Conservation (phyloP, 768 basidiomycete species). For the Naganishia onofrii region DNA sequence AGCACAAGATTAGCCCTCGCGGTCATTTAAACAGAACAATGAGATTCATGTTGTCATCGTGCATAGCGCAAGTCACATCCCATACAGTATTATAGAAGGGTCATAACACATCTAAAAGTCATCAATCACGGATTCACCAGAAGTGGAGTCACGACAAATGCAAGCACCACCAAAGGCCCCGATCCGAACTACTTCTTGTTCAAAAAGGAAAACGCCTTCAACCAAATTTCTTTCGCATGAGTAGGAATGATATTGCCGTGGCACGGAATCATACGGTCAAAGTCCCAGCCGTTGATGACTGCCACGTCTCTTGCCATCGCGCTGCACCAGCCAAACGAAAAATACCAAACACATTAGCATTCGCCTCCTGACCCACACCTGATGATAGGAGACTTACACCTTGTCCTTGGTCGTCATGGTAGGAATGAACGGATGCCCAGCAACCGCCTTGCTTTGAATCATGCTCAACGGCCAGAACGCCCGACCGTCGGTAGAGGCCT, state of each 20-base stretch:
- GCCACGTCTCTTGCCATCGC: constrained; percentile 64
- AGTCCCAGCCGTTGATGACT: constrained; percentile 64
- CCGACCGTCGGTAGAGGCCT: constrained; percentile 38
- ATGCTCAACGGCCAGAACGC: constrained; percentile 31
- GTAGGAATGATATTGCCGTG: constrained; percentile 64
- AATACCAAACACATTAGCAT: not conserved
- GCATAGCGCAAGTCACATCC: too few species aligned
- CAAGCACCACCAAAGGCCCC: too few species aligned
- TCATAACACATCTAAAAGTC: too few species aligned
- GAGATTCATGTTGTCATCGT: too few species aligned
- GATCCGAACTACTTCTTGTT: not conserved
- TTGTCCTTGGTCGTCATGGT: constrained; percentile 47
- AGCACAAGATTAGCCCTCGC: too few species aligned
- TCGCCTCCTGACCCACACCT: not conserved
- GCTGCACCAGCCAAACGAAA: constrained; percentile 6
- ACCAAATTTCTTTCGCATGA: constrained; percentile 60
- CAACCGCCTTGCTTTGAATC: constrained; percentile 36
- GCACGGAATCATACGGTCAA: constrained; percentile 53
- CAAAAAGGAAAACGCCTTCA: constrained; percentile 39
- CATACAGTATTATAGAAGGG: too few species aligned
- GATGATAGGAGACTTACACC: constrained; percentile 39
- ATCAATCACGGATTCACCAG: too few species aligned
- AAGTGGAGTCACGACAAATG: too few species aligned
- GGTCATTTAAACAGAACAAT: too few species aligned
- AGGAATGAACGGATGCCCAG: constrained; percentile 39